These are phyloP conservation scores for Aspergillus sp. DNA, from an alignment of 2,329 filamentous ascomycete genomes.

Conservation along the genomic window DNA sequence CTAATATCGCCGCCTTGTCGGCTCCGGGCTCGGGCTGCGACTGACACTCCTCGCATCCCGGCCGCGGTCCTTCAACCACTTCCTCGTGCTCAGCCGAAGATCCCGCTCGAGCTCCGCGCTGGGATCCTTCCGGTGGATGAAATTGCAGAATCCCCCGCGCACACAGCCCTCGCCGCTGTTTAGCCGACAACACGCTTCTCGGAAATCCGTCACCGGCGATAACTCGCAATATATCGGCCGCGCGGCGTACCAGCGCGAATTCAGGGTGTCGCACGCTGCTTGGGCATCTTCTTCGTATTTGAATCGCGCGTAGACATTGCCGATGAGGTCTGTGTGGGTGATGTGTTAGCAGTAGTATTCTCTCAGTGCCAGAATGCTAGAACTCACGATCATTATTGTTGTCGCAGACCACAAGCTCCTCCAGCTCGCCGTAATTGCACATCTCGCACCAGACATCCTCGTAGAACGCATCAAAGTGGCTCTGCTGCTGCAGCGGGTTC, in stretches of 20 bases:
- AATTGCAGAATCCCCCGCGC: constrained; percentile 95
- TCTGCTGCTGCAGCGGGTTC: constrained; percentile 91
- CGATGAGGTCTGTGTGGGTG: constrained; percentile 66
- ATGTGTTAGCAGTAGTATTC: constrained; percentile 8
- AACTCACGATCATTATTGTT: constrained; percentile 91
- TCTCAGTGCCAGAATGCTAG: not conserved
- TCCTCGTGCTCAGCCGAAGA: constrained; percentile 80
- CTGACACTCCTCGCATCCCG: constrained; percentile 73
- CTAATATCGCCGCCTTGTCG: constrained; percentile 62
- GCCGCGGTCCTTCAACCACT: constrained; percentile 82
- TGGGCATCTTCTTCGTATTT: constrained; percentile 98
- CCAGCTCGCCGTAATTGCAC: constrained; percentile 95
- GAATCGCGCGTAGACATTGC: constrained; percentile 98
- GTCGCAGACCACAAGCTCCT: constrained; percentile 97
- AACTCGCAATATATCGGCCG: constrained; percentile 97
- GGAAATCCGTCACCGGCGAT: constrained; percentile 92
- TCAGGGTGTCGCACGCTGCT: constrained; percentile 85
- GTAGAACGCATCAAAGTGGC: constrained; percentile 99
- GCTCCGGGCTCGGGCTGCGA: constrained; percentile 79
- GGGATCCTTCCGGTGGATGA: constrained; percentile 97
- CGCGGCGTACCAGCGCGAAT: constrained; percentile 92
- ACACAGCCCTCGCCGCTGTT: constrained; percentile 95
- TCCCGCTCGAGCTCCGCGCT: constrained; percentile 80
- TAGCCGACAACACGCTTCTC: constrained; percentile 90
- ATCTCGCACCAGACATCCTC: constrained; percentile 99